Evolutionary conservation across 2,329 filamentous ascomycete genomes (phyloP), one percentile per base, ranked within the genome.

Genomic region (Colletotrichum incanum): DNA sequence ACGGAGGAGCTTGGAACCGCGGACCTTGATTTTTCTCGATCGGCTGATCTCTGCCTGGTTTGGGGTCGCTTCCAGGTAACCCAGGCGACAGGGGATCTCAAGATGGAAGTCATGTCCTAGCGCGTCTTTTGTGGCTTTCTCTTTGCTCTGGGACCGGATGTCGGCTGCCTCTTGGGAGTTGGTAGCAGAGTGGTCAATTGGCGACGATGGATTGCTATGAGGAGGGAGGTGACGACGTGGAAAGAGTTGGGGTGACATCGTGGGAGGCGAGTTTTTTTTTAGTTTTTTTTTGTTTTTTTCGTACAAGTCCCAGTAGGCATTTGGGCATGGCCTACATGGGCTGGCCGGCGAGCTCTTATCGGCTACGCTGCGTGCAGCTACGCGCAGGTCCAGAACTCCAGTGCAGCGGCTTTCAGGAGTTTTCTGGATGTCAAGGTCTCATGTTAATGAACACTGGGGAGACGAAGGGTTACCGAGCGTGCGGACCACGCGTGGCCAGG

Each of bases 51-150:
- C 20, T 63, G 18, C 52, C 66, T 28, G 3, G 26, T 67, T 54
- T 23, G 39, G 58, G 50, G 34, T 52, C 69, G 65, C 69, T 52
- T 59, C 52, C 43, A 69, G 20, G 37, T 26, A 52, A 45, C 49
- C 52, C 34, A 12, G 16, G 52, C 12, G 65, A 62, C 58, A 59
- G 59, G 69, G 69, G 43, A 39, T n/a, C 69, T 54, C 45, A 64
- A 72, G 58, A 63, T 64, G 65, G 69, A 47, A 69, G 65, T 69
- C 65, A 60, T 47, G n/a, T 52, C 69, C 69, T 71, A 71, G 69
- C 65, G 65, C 16, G 6, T 14, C 31, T 16, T 50, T 54, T 41
- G 31, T 47, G 49, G 65, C n/a, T 54, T 47, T 72, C 26, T 23
- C n/a, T 45, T 41, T 37, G 16, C n/a, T 31, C 59, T 18, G 28